Percentiles rank a stretch among this genome's conserved stretches.
Conservation (phyloP, 345 rosid species). For the Lepidium sativum region DNA sequence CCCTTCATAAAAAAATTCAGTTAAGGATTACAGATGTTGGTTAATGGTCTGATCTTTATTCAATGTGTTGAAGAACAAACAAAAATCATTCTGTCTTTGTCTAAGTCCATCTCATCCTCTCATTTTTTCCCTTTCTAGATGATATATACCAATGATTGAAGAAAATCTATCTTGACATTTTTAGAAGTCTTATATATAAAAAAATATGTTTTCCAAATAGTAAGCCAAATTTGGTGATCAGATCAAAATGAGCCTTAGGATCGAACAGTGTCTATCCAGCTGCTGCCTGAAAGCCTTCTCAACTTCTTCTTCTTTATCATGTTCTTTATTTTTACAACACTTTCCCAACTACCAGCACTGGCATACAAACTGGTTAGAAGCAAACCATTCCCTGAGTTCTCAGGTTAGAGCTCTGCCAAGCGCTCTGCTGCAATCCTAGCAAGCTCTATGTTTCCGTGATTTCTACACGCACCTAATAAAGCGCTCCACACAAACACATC, state of each 20-base stretch:
- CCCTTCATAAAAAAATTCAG: too few species aligned
- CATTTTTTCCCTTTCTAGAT: background rate
- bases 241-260: background rate
- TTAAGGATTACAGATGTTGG: background rate
- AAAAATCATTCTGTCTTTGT: background rate
- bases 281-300: conserved; percentile 47
- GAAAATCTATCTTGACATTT: background rate
- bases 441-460: conserved; percentile 54
- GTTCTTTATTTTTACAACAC: conserved; percentile 45
- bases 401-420: conserved; percentile 63
- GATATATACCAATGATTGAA: background rate
- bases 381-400: conserved; percentile 47
- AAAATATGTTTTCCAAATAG: background rate
- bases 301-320: conserved; percentile 35
- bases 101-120: background rate
- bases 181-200: too few species aligned
- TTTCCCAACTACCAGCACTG: conserved; percentile 51
- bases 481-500: conserved; percentile 94
- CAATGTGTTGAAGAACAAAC: background rate
- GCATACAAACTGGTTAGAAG: conserved; percentile 54
- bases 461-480: conserved; percentile 76
- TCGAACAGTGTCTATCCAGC: conserved; percentile 53
- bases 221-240: background rate
- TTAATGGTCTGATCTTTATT: background rate
- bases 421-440: conserved; percentile 61